Evolutionary conservation across 441 rosid genomes (phyloP), one percentile per base, ranked within the genome.

Genomic region (Mallotus repandus): DNA sequence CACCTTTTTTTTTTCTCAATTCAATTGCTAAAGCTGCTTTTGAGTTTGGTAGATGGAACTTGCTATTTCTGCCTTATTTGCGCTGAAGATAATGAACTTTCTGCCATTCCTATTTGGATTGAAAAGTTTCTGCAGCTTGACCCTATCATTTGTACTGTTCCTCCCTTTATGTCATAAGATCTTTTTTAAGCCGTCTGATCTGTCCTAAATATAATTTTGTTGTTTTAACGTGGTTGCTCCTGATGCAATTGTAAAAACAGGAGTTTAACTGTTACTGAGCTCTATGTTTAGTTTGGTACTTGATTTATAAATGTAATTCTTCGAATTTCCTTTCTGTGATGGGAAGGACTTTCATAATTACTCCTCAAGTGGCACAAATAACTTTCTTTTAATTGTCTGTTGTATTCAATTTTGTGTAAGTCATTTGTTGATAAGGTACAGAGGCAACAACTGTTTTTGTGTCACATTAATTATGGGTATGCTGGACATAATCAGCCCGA

Each of bases 21-120:
- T 14, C 15, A 71, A 71, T 71, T 60, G 49, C 38, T 21, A 22
- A 19, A 63, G 45, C 9, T 9, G n/a, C 68, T 70, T 69, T 56
- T 41, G 63, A 43, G 13, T 62, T 62, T 53, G 21, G 62, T 29
- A 22, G 25, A 53, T 53, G n/a, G 38, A 13, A 16, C 2, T 2
- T 19, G 14, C 12, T 69, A n/a, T 25, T 29, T 48, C 46, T 50
- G 52, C 69, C 12, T 49, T 59, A 41, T 48, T 57, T 66, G 66
- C 48, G 32, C 32, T 68, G 56, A 54, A 25, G 38, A 62, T 43
- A 21, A 35, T 35, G 41, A 35, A 35, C 2, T 9, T 22, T 45
- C 72, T 55, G 18, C 52, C 8, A 2, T 19, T 66, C 48, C 25
- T 25, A 16, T 21, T 16, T 68, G 14, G 48, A 68, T 41, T 22